phyloP scores from a whole-genome alignment of 139 green algal genomes.

The Ostreobium quekettii region DNA sequence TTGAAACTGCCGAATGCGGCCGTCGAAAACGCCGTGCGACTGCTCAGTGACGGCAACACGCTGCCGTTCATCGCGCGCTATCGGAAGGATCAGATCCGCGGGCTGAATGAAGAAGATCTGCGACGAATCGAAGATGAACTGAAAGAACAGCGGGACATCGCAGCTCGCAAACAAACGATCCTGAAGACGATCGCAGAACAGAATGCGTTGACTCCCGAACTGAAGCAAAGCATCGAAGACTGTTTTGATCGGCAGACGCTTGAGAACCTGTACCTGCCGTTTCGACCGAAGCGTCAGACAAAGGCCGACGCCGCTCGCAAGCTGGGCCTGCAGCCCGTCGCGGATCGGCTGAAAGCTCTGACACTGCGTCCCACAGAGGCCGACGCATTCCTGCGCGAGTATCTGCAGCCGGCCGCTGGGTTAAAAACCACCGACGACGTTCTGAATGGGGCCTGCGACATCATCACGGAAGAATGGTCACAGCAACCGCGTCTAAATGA shows the following conservation, averaged over 20 bases:
- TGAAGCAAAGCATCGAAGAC: neutral
- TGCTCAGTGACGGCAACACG: slow-evolving; percentile 24
- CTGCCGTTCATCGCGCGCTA: slow-evolving; percentile 38
- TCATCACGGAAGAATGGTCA: no score
- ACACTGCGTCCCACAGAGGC: neutral
- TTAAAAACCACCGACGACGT: no score
- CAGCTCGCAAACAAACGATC: no score
- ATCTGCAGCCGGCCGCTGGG: no score
- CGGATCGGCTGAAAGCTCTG: neutral
- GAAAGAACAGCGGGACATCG: slow-evolving; percentile 15
- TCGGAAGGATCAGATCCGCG: slow-evolving; percentile 26
- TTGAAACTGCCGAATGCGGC: no score
- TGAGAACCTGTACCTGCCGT: slow-evolving; percentile 8
- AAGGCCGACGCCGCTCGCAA: neutral
- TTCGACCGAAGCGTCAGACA: neutral
- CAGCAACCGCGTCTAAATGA: no score
- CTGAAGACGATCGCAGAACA: neutral
- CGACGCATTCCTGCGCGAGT: no score
- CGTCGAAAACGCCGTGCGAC: slow-evolving; percentile 15
- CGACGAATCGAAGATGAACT: neutral
- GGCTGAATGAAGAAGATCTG: slow-evolving; percentile 26
- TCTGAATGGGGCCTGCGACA: no score
- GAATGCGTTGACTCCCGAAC: neutral
- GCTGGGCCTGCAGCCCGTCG: neutral
- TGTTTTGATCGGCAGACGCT: neutral